A percentile compares a stretch with the other conserved stretches of the same genome.
These are phyloP conservation scores for Candida wancherniae DNA, from an alignment of 805 yeast genomes.

Conservation along the genomic window DNA sequence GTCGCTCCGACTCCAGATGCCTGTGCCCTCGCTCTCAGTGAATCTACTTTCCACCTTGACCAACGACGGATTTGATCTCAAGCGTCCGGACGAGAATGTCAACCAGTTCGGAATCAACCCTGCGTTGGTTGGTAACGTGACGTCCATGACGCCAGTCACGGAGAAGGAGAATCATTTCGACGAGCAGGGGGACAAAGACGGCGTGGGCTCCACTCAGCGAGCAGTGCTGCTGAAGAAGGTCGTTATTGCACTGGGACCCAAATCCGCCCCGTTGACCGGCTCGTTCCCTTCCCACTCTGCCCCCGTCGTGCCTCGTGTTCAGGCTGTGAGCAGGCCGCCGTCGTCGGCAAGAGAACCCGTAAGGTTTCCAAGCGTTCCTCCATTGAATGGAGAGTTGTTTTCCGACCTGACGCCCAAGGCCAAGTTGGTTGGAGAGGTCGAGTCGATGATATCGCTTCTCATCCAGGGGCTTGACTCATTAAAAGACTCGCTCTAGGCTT, in stretches of 20 bases:
- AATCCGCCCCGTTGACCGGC: conserved; percentile 12
- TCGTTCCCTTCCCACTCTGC: conserved; percentile 2
- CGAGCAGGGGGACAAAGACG: conserved; percentile 6
- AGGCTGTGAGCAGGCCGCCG: no score
- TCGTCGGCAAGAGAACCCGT: conserved; percentile 1
- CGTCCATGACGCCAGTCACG: conserved; percentile 78
- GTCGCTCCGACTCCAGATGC: conserved; percentile 67
- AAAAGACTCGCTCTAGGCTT: conserved; percentile 17
- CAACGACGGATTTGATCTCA: conserved; percentile 21
- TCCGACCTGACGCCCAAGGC: conserved; percentile 33
- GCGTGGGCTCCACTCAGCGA: no score
- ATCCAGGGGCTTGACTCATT: conserved; percentile 39
- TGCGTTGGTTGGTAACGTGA: conserved; percentile 42
- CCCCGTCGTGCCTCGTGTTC: conserved; percentile 1
- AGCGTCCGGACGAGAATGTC: conserved; percentile 36
- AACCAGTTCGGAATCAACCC: conserved; percentile 68
- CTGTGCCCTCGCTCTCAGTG: conserved; percentile 50
- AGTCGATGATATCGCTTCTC: conserved; percentile 33
- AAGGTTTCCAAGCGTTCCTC: conserved; percentile 36
- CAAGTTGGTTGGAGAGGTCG: conserved; percentile 34
- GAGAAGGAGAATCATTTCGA: conserved; percentile 42
- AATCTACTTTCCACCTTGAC: conserved; percentile 36
- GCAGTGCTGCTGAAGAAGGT: conserved; percentile 1
- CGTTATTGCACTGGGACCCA: conserved; percentile 8
- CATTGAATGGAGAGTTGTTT: conserved; percentile 34